Base-by-base conservation (phyloP, 2,329 filamentous ascomycete species). In the Stagonosporopsis cucurbitacearum region DNA sequence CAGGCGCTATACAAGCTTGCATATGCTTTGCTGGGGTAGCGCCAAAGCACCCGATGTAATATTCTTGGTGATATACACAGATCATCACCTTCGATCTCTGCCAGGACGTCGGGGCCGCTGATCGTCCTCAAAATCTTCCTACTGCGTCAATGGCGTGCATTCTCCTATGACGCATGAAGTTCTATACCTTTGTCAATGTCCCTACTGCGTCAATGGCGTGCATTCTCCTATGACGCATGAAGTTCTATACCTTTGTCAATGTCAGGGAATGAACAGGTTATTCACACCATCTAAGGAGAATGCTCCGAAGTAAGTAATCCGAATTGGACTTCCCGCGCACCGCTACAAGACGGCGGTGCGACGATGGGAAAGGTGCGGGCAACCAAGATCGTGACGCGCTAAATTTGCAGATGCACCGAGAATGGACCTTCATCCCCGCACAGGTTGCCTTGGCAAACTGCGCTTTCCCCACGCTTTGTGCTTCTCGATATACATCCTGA, bases 371-470 rank as follows among this genome's bases (percentile, higher is more conserved):
- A 19, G 28, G 50, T 28, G 23, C 26, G 25, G 26, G 25, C 28
- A 43, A 39, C 39, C 30, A 42, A 47, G 42, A 36, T 30, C 28
- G 26, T 22, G 22, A 25, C 20, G 35, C 35, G 19, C 35, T 37
- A 37, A 37, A 20, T 11, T 19, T 19, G 35, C 23, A 33, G 35
- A 52, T 35, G 28, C 23, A 33, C 26, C 49, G 26, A 52, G 15
- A 33, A 25, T 36, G 20, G 32, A 39, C 44, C 39, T 49, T 44
- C 51, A 49, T 39, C 51, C 50, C 51, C 51, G 44, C 44, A 32
- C 20, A n/a, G 33, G 23, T 39, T 39, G 44, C 25, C 51, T 54
- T 54, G 50, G 50, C 44, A 23, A 30, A 37, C 44, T 44, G 37
- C 39, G 32, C 39, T 39, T 25, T 32, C 13, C 15, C 23, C 32